These are phyloP conservation scores for Delphinella strobiligena DNA, from an alignment of 2,329 filamentous ascomycete species.

Conservation along the genomic window DNA sequence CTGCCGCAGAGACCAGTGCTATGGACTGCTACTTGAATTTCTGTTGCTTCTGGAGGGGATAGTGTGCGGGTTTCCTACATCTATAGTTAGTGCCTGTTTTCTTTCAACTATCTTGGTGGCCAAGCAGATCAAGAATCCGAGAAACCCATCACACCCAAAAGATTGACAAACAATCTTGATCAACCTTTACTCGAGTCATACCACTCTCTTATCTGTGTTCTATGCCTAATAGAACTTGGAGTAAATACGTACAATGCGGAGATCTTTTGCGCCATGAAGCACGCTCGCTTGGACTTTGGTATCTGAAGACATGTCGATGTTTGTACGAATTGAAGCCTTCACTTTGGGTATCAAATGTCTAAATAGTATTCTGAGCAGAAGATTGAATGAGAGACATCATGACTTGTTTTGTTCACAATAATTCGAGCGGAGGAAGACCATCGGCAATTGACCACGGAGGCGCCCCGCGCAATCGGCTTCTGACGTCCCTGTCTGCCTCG, in stretches of 20 bases:
- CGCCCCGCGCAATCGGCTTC: too few relatives aligned
- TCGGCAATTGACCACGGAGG: too few relatives aligned
- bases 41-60: slow-evolving; percentile 33
- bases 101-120: not conserved
- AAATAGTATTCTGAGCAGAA: not conserved
- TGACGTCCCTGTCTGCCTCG: too few relatives aligned
- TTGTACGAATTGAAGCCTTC: not conserved
- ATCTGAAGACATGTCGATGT: slow-evolving; percentile 5
- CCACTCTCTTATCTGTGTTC: too few relatives aligned
- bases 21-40: slow-evolving; percentile 53
- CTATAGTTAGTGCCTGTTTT: not conserved
- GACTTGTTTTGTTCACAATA: too few relatives aligned
- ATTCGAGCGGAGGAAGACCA: too few relatives aligned
- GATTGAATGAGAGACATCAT: not conserved
- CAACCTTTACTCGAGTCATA: not conserved
- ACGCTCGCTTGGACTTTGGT: slow-evolving; percentile 38
- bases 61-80: slow-evolving; percentile 44
- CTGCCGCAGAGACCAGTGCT: slow-evolving; percentile 60
- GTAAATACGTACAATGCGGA: slow-evolving; percentile 39
- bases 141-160: not conserved
- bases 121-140: not conserved
- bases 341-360: not conserved
- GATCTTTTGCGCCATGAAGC: slow-evolving; percentile 48
- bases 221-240: not conserved
- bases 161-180: too few relatives aligned